Conservation (phyloP, 192 early-diverging fungal species). For the Podila horticola region DNA sequence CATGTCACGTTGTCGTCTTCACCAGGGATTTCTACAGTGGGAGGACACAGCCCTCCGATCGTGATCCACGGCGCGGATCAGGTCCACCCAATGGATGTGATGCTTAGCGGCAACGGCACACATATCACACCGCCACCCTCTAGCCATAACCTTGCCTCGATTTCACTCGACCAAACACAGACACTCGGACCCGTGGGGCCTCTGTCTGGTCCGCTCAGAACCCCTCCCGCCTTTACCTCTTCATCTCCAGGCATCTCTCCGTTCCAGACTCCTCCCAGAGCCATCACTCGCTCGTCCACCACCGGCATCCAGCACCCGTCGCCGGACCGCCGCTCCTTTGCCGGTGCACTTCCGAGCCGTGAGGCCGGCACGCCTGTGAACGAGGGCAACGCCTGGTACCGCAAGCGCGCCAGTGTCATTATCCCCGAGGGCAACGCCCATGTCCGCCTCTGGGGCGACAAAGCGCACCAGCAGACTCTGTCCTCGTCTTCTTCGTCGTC, state of each 20-base stretch:
- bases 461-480: neutral
- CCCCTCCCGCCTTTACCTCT: no score
- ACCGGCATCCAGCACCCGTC: neutral
- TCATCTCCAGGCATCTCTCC: neutral
- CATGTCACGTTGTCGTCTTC: neutral
- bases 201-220: neutral
- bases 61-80: neutral
- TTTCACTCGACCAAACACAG: neutral
- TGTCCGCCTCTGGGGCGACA: conserved; percentile 17
- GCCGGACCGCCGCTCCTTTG: neutral
- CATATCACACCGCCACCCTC: no score
- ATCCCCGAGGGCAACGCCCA: conserved; percentile 32
- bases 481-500: neutral
- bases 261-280: neutral
- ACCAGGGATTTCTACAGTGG: neutral
- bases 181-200: neutral
- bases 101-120: neutral
- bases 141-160: no score
- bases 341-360: neutral
- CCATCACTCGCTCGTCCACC: neutral
- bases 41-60: neutral
- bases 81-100: neutral
- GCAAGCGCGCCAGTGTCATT: conserved; percentile 24
- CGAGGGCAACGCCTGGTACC: conserved; percentile 40
- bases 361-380: conserved; percentile 9